phyloP scores from a whole-genome alignment of 2,329 filamentous ascomycete genomes.

The Monosporascus sp. region DNA sequence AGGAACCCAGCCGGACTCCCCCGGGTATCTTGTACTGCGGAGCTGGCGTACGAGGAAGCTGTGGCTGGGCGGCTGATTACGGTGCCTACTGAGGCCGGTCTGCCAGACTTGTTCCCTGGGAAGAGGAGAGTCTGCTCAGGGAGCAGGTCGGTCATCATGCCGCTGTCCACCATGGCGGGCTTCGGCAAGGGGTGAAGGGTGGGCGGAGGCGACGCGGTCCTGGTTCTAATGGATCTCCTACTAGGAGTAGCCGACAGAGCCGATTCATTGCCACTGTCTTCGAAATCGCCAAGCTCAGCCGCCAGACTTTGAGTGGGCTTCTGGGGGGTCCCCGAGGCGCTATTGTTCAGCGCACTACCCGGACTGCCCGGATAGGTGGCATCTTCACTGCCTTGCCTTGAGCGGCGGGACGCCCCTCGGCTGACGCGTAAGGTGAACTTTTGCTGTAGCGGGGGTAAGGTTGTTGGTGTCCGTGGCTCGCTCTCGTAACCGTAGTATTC shows the following conservation, averaged over 20 bases:
- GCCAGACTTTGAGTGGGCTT: constrained; percentile 71
- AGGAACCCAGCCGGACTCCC: constrained; percentile 10
- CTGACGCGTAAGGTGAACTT: constrained; percentile 69
- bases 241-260: constrained; percentile 50
- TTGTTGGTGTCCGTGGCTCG: constrained; percentile 56
- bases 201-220: constrained; percentile 39
- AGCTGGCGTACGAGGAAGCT: constrained; percentile 46
- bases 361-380: constrained; percentile 54
- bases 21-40: constrained; percentile 41
- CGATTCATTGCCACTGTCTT: constrained; percentile 69
- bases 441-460: constrained; percentile 54
- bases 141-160: constrained; percentile 57
- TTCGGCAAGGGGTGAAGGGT: constrained; percentile 45
- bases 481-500: constrained; percentile 48
- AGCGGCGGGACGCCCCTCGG: constrained; percentile 57
- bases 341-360: constrained; percentile 48
- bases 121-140: constrained; percentile 6
- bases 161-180: constrained; percentile 53
- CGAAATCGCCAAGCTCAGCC: constrained; percentile 80
- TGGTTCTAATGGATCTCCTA: constrained; percentile 39
- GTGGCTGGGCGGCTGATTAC: constrained; percentile 41
- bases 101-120: constrained; percentile 21
- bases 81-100: constrained; percentile 39
- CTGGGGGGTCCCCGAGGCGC: constrained; percentile 43
- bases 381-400: constrained; percentile 57